Percentiles rank a stretch among this genome's conserved stretches.
These are phyloP conservation scores for Dalbergia cochinchinensis DNA, from an alignment of 306 rosid genomes.

Conservation along the genomic window DNA sequence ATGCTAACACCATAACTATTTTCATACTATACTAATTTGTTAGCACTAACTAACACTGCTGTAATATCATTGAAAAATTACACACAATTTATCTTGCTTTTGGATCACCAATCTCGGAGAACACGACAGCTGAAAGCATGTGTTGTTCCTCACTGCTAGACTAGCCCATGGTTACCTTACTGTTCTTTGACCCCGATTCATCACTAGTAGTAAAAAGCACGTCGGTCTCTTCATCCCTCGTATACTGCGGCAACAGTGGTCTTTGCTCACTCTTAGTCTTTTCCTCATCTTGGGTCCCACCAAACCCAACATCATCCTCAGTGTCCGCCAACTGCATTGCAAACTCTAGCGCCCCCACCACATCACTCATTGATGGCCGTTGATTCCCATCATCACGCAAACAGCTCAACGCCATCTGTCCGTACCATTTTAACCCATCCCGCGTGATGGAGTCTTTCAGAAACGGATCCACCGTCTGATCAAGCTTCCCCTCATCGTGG, in stretches of 20 bases:
- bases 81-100: not conserved
- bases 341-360: slow-evolving; percentile 45
- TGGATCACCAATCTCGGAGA: slow-evolving; percentile 26
- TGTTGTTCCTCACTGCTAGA: not conserved
- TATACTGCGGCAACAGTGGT: not conserved
- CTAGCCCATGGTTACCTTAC: not conserved
- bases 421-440: slow-evolving; percentile 37
- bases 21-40: too few relatives aligned
- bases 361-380: slow-evolving; percentile 60
- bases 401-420: slow-evolving; percentile 50
- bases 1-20: not conserved
- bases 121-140: not conserved
- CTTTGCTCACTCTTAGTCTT: not conserved
- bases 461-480: slow-evolving; percentile 43
- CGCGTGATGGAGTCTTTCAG: slow-evolving; percentile 15
- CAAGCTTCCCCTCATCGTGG: not conserved
- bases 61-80: not conserved
- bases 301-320: slow-evolving; percentile 1
- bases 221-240: slow-evolving; percentile 11
- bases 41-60: too few relatives aligned
- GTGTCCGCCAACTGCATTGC: slow-evolving; percentile 46
- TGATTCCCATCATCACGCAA: slow-evolving; percentile 52
- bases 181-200: not conserved
- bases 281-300: not conserved
- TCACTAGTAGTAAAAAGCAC: slow-evolving; percentile 17